phyloP scores from a whole-genome alignment of 1,284 basidiomycete genomes.

The Cutaneotrichosporon sp. region DNA sequence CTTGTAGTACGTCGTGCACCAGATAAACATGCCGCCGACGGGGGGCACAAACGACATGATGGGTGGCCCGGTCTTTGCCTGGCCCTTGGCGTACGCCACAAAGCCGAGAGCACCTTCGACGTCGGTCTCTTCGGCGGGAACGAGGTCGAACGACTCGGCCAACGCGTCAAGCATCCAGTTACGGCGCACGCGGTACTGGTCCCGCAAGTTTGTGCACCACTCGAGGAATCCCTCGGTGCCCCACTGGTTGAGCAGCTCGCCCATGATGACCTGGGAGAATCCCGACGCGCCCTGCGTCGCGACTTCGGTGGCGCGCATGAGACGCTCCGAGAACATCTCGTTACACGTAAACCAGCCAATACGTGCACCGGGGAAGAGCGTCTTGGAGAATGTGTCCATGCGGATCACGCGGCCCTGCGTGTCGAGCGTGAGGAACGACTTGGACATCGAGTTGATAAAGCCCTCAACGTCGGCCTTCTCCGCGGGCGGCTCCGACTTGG shows the following conservation, averaged over 20 bases:
- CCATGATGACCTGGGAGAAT: conserved; percentile 56
- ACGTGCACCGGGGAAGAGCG: conserved; percentile 65
- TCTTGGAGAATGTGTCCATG: conserved; percentile 43
- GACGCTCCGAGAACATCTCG: conserved; percentile 54
- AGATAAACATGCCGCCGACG: conserved; percentile 39
- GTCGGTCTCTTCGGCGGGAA: conserved; percentile 12
- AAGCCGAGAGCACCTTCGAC: conserved; percentile 18
- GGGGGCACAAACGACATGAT: conserved; percentile 64
- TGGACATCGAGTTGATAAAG: conserved; percentile 49
- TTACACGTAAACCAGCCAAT: conserved; percentile 64
- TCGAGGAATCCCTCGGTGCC: conserved; percentile 60
- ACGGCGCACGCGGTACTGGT: conserved; percentile 36
- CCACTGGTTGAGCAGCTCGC: conserved; percentile 61
- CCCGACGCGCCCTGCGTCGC: conserved; percentile 65
- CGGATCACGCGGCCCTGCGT: conserved; percentile 35
- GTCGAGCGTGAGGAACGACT: conserved; percentile 59
- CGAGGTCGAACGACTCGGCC: conserved; percentile 16
- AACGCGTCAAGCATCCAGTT: conserved; percentile 32
- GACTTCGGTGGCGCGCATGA: conserved; percentile 64
- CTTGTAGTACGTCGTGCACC: conserved; percentile 24
- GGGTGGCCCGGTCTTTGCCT: conserved; percentile 1
- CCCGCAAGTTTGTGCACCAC: conserved; percentile 58
- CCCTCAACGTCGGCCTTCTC: conserved; percentile 16
- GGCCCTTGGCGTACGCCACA: conserved; percentile 19
- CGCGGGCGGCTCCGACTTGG: conserved; percentile 2